Evolutionary conservation across 179 eudicot genomes (phyloP), one percentile per base, ranked within the genome.

Genomic region (Silene vulgaris): DNA sequence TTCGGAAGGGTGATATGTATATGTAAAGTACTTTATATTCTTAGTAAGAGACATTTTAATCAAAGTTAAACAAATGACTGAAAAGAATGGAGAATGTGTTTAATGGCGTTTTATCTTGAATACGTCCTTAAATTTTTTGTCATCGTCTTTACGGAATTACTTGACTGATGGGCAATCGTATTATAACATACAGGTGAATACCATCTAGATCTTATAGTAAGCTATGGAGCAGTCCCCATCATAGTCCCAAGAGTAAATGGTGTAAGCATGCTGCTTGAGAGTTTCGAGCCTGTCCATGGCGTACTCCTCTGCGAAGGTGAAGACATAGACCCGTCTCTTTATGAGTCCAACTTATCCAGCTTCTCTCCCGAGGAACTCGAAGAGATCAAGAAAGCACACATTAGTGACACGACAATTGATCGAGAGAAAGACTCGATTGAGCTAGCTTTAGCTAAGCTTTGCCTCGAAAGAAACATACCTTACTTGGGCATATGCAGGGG

Each of bases 261-360:
- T 0, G 90, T 94, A 3, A 89, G 89, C 81, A 76, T 82, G 85
- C 84, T 94, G 13, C 82, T 94, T 0, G 91, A 92, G 59, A 92
- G 98, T 83, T 94, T 94, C 74, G 93, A 90, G 82, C 98, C 98
- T 3, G 87, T 94, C 76, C 97, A 94, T n/a, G 98, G 98, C 3
- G 97, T 94, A 69, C 97, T 94, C 65, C 90, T 94, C 0, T 94
- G 98, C 29, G 98, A 94, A 80, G 98, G 97, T 0, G 98, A 94
- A 77, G 98, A 94, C 84, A 87, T 94, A 6, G 98, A 94, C 29
- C 98, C 98, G 0, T 90, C 97, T 0, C 87, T 76, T 11, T 94
- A 94, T 62, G 86, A 89, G 2, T 82, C 86, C 0, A 94, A 85
- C 68, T 12, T 82, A 19, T 78, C 89, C 1, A 75, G 68, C 72